Conservation (phyloP, 805 yeast genomes). For the Wickerhamiella brachini region DNA sequence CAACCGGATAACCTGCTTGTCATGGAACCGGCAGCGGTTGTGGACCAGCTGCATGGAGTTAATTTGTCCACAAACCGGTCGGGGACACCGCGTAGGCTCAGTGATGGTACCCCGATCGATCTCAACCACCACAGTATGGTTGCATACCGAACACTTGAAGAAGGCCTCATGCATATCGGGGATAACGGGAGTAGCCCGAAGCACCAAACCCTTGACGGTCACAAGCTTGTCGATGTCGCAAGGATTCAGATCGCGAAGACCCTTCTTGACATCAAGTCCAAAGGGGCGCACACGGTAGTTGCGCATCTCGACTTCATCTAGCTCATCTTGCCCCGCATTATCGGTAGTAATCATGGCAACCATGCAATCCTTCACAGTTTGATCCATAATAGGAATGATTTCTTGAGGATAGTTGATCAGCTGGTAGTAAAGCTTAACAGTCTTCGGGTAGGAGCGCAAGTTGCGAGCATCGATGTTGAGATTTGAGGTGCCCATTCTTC, state of each 20-base stretch:
- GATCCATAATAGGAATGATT: constrained; percentile 96
- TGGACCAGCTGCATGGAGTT: constrained; percentile 86
- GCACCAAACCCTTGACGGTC: constrained; percentile 76
- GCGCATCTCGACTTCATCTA: constrained; percentile 65
- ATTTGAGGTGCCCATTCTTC: constrained; percentile 64
- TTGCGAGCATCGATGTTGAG: constrained; percentile 76
- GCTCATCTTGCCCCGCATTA: constrained; percentile 19
- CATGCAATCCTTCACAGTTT: constrained; percentile 80
- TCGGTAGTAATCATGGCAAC: constrained; percentile 31
- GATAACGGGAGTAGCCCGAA: constrained; percentile 78
- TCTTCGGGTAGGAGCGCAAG: constrained; percentile 57
- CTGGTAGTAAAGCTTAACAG: constrained; percentile 72
- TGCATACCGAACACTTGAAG: constrained; percentile 89
- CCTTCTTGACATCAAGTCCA: constrained; percentile 54
- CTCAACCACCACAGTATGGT: constrained; percentile 80
- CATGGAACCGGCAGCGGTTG: constrained; percentile 85
- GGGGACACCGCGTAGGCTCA: constrained; percentile 89
- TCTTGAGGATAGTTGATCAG: constrained; percentile 90
- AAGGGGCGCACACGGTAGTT: constrained; percentile 82
- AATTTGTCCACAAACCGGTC: constrained; percentile 65
- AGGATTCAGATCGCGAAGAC: constrained; percentile 89
- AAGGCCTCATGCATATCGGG: constrained; percentile 98
- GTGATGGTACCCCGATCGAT: constrained; percentile 89
- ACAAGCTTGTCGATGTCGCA: constrained; percentile 89
- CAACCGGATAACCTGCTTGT: constrained; percentile 83